A percentile compares a stretch with the other conserved stretches of the same genome.
Evolutionary conservation across 768 basidiomycete genomes (phyloP).

Genomic region (Dictyophora rubrovolvata): DNA sequence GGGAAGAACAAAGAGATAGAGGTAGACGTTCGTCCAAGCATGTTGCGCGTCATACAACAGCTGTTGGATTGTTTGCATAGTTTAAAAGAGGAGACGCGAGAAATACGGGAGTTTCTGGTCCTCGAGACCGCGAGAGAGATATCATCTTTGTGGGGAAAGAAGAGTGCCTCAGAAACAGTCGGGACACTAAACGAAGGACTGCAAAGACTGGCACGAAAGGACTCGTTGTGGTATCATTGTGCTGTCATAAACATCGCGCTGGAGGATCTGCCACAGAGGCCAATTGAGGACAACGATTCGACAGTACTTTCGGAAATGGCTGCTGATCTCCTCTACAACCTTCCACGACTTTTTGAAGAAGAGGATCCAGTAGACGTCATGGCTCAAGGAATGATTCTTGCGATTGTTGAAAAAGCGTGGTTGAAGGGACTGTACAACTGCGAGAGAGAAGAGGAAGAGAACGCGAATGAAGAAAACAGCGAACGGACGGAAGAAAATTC

Average conservation of each 20-base stretch:
- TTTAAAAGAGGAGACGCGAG: constrained; percentile 5
- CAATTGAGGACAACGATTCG: background rate
- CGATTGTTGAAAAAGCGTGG: constrained; percentile 20
- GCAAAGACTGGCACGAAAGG: constrained; percentile 34
- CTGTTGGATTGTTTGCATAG: constrained; percentile 12
- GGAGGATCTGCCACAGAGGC: background rate
- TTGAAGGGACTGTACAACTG: background rate
- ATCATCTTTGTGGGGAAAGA: constrained; percentile 4
- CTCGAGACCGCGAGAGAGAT: constrained; percentile 32
- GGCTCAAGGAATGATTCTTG: constrained; percentile 20
- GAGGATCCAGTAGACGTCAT: constrained; percentile 13
- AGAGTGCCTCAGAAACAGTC: background rate
- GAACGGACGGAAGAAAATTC: background rate
- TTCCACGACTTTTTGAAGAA: constrained; percentile 2
- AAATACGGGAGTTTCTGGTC: constrained; percentile 20
- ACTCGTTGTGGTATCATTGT: constrained; percentile 45
- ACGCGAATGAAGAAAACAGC: too few relatives aligned
- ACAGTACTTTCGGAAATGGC: background rate
- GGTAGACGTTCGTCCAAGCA: constrained; percentile 15
- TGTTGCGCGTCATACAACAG: constrained; percentile 14
- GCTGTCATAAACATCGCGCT: constrained; percentile 27
- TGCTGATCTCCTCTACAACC: background rate
- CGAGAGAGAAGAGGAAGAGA: background rate
- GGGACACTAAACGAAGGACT: constrained; percentile 20
- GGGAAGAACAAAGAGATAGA: background rate